These are phyloP conservation scores for Suhomyces terraborum DNA, from an alignment of 1,139 yeast genomes.

Conservation along the genomic window DNA sequence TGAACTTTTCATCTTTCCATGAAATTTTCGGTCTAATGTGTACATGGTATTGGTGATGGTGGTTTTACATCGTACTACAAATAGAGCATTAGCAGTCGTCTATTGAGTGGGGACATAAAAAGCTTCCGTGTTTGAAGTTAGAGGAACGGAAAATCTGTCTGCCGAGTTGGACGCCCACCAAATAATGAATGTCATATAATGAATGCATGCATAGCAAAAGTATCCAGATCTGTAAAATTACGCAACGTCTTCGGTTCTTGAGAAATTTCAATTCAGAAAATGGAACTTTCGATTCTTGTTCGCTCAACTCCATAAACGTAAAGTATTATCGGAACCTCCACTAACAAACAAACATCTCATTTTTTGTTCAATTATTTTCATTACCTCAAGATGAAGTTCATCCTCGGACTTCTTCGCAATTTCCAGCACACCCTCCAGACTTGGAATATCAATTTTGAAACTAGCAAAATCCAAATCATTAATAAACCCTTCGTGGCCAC, in stretches of 20 bases:
- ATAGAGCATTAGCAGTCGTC: constrained; percentile 2
- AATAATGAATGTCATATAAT: background rate
- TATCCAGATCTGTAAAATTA: background rate
- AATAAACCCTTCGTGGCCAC: constrained; percentile 75
- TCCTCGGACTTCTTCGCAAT: constrained; percentile 20
- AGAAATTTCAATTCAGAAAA: too few species aligned
- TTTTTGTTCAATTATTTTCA: constrained; percentile 37
- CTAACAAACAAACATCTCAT: constrained; percentile 61
- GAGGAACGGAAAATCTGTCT: too few species aligned
- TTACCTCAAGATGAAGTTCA: constrained; percentile 20
- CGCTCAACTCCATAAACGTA: constrained; percentile 54
- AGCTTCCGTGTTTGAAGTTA: too few species aligned
- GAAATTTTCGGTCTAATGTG: background rate
- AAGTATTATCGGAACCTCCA: constrained; percentile 60
- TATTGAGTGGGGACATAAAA: too few species aligned
- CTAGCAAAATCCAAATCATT: constrained; percentile 66
- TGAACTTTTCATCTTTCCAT: background rate
- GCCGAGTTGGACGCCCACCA: background rate
- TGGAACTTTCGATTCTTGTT: too few species aligned
- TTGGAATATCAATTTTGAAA: constrained; percentile 24
- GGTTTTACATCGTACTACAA: background rate
- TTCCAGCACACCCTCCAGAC: constrained; percentile 16
- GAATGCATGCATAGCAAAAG: background rate
- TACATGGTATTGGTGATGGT: background rate
- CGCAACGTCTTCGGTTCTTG: background rate